Evolutionary conservation across 352 stramenopile species (phyloP).

Genomic region (Discostella stelligera): DNA sequence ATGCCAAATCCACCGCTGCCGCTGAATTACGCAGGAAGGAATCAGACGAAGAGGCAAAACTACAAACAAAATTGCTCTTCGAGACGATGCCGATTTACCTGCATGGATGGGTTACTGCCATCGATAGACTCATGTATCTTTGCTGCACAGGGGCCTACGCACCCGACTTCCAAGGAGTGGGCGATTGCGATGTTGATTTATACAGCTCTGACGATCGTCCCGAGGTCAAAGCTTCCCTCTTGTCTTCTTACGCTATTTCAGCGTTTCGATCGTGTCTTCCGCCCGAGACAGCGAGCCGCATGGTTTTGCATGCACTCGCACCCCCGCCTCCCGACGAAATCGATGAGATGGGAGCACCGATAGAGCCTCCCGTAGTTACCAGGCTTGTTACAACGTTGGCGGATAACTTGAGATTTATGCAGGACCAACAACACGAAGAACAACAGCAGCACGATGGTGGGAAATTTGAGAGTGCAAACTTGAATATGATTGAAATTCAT

Average conservation of each 20-base stretch:
- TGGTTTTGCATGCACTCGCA: slow-evolving; percentile 71
- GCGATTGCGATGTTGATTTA: slow-evolving; percentile 22
- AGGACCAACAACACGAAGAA: slow-evolving; percentile 20
- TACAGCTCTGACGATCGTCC: slow-evolving; percentile 21
- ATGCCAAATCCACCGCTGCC: slow-evolving; percentile 4
- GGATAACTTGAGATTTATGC: slow-evolving; percentile 48
- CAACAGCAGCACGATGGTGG: neutral
- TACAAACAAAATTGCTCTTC: slow-evolving; percentile 51
- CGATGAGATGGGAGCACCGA: slow-evolving; percentile 26
- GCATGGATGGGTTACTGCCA: slow-evolving; percentile 34
- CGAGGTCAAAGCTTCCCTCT: slow-evolving; percentile 36
- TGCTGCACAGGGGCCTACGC: slow-evolving; percentile 65
- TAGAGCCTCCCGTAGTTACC: slow-evolving; percentile 34
- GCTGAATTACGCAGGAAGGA: slow-evolving; percentile 18
- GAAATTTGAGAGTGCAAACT: slow-evolving; percentile 2
- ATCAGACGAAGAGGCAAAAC: slow-evolving; percentile 28
- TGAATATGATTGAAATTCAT: slow-evolving; percentile 35
- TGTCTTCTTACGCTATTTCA: slow-evolving; percentile 39
- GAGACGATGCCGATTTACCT: slow-evolving; percentile 59
- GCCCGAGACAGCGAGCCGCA: slow-evolving; percentile 50
- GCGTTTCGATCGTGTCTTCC: slow-evolving; percentile 41
- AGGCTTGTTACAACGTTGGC: slow-evolving; percentile 39
- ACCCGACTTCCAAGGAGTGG: slow-evolving; percentile 25
- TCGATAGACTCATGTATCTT: slow-evolving; percentile 74
- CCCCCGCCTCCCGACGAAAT: slow-evolving; percentile 52